Percentiles rank a stretch among this genome's conserved stretches.
Conservation (phyloP, 1,284 basidiomycete species). For the Mrakiaceae sp. region DNA sequence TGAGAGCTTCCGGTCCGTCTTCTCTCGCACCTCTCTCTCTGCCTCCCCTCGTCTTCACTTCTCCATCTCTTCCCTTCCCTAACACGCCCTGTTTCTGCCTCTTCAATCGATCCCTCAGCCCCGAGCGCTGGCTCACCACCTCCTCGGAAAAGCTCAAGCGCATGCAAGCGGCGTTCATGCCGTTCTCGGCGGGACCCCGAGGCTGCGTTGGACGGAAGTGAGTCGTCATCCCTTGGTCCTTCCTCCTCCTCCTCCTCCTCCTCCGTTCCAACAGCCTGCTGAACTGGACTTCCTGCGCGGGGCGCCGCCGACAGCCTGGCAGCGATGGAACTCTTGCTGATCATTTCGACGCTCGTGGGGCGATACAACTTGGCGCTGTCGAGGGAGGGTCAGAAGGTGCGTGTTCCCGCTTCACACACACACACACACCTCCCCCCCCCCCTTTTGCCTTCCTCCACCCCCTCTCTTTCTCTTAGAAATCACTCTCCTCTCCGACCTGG, state of each 20-base stretch:
- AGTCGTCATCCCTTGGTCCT: neutral
- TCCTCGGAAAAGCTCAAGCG: constrained; percentile 37
- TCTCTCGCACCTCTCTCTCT: neutral
- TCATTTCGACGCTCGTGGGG: constrained; percentile 57
- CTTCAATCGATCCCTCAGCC: constrained; percentile 18
- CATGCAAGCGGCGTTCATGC: constrained; percentile 61
- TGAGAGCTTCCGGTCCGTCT: constrained; percentile 56
- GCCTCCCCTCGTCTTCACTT: too few species aligned
- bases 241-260: constrained; percentile 3
- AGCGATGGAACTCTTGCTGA: constrained; percentile 58
- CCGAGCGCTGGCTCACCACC: constrained; percentile 47
- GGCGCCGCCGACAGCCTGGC: constrained; percentile 46
- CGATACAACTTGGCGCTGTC: constrained; percentile 52
- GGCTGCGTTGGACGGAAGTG: constrained; percentile 15
- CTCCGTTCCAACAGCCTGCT: neutral
- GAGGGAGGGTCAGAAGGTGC: neutral
- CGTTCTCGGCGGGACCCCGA: constrained; percentile 47
- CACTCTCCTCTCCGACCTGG: too few species aligned
- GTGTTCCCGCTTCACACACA: neutral
- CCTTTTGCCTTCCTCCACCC: neutral
- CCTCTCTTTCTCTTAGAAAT: too few species aligned
- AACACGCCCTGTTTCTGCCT: neutral
- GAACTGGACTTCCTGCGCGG: neutral
- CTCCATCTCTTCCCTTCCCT: neutral
- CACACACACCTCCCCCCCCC: too few species aligned